These are phyloP conservation scores for Amanita rimosa DNA, from an alignment of 768 basidiomycete genomes.

Conservation along the genomic window DNA sequence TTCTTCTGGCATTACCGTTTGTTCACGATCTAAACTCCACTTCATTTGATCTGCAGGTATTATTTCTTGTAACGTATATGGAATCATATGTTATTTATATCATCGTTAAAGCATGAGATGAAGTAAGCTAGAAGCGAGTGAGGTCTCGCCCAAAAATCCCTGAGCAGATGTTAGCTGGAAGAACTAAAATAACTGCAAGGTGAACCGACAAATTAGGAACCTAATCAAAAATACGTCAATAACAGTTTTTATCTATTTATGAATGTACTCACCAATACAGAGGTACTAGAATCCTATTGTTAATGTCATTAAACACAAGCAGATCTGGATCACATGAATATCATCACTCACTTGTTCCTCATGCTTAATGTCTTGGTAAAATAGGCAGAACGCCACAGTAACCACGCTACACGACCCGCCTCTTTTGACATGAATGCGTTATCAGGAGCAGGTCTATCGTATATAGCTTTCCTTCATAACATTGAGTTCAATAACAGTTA, in stretches of 20 bases:
- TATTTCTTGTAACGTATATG: too few species aligned
- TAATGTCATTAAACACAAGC: not conserved
- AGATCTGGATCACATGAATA: not conserved
- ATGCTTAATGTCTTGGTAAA: constrained; percentile 66
- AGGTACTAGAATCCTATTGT: constrained; percentile 47
- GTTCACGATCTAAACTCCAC: not conserved
- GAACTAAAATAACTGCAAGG: constrained; percentile 3
- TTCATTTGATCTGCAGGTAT: too few species aligned
- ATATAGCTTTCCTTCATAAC: constrained; percentile 59
- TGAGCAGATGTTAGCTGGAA: constrained; percentile 14
- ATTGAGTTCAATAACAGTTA: not conserved
- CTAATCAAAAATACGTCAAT: constrained; percentile 17
- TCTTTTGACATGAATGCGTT: constrained; percentile 40
- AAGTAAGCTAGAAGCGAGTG: constrained; percentile 45
- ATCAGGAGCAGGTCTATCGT: constrained; percentile 47
- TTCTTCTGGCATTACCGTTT: not conserved
- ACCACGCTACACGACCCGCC: constrained; percentile 61
- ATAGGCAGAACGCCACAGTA: constrained; percentile 75
- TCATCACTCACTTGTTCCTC: constrained; percentile 49
- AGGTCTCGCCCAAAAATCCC: constrained; percentile 73
- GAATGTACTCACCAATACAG: constrained; percentile 42
- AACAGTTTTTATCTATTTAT: constrained; percentile 2
- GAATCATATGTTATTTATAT: not conserved
- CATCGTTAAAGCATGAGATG: not conserved
- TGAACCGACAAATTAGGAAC: constrained; percentile 56